A percentile compares a stretch with the other conserved stretches of the same genome.
Conservation (phyloP, 1,284 basidiomycete species). For the Gymnopus androsaceus region DNA sequence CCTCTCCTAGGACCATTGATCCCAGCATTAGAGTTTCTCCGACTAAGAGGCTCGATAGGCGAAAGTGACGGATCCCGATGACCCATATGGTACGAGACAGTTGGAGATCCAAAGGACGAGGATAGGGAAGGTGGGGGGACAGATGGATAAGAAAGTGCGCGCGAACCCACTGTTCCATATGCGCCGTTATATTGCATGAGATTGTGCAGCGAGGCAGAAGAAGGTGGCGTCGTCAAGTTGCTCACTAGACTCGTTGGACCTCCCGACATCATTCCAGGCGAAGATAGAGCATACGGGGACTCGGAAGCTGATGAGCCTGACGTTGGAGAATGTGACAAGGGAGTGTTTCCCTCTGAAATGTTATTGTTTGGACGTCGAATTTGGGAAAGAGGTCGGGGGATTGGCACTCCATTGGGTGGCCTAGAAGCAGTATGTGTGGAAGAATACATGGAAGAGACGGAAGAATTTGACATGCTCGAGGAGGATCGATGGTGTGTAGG, state of each 20-base stretch:
- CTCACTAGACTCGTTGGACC: constrained; percentile 58
- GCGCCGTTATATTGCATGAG: constrained; percentile 29
- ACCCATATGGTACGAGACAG: constrained; percentile 45
- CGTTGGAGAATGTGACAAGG: constrained; percentile 56
- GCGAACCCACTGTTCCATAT: constrained; percentile 31
- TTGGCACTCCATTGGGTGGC: constrained; percentile 57
- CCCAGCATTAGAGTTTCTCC: constrained; percentile 48
- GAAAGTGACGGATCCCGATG: constrained; percentile 46
- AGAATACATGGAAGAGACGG: constrained; percentile 49
- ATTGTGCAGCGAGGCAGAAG: constrained; percentile 51
- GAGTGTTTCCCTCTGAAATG: constrained; percentile 51
- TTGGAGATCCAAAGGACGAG: constrained; percentile 66
- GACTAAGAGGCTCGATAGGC: constrained; percentile 52
- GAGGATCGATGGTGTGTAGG: constrained; percentile 60
- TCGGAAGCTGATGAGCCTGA: constrained; percentile 48
- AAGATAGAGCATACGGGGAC: constrained; percentile 60
- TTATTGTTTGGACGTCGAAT: constrained; percentile 50
- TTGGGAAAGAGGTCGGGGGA: constrained; percentile 67
- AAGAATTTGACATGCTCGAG: constrained; percentile 46
- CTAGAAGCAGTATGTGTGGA: constrained; percentile 32
- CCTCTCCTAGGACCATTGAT: constrained; percentile 30
- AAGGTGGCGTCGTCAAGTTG: constrained; percentile 65
- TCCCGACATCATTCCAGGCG: constrained; percentile 42
- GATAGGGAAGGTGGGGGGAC: constrained; percentile 70
- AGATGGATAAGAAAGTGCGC: constrained; percentile 57